phyloP scores from a whole-genome alignment of 1,284 basidiomycete species.

The Ustilago loliicola region DNA sequence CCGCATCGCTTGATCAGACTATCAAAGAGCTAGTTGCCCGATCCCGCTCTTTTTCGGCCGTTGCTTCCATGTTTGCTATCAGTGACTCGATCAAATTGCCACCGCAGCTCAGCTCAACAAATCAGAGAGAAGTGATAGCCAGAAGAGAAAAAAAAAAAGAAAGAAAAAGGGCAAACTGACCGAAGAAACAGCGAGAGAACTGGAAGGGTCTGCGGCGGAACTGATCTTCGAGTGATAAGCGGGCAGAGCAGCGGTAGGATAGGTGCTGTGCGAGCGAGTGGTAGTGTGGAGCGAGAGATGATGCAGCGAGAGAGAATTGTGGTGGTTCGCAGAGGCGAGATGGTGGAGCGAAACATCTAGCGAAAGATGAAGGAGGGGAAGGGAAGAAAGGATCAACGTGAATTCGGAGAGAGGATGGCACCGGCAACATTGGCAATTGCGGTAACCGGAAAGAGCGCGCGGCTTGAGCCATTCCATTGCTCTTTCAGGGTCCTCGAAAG shows the following conservation, averaged over 20 bases:
- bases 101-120: slow-evolving; percentile 29
- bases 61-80: neutral
- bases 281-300: no score
- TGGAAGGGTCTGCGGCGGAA: slow-evolving; percentile 9
- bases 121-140: slow-evolving; percentile 22
- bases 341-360: slow-evolving; percentile 14
- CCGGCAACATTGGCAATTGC: neutral
- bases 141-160: neutral
- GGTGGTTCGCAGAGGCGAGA: slow-evolving; percentile 11
- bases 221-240: slow-evolving; percentile 37
- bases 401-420: neutral
- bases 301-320: neutral
- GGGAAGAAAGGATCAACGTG: neutral
- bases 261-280: no score
- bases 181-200: slow-evolving; percentile 30
- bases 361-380: neutral
- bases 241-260: neutral
- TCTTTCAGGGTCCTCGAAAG: neutral
- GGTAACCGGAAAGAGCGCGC: neutral
- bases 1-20: neutral
- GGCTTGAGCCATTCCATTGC: neutral
- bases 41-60: slow-evolving; percentile 34
- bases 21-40: slow-evolving; percentile 14
- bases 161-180: slow-evolving; percentile 28
- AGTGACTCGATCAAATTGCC: slow-evolving; percentile 24